Conservation (phyloP, 2,329 filamentous ascomycete species). For the Cercospora zeina region DNA sequence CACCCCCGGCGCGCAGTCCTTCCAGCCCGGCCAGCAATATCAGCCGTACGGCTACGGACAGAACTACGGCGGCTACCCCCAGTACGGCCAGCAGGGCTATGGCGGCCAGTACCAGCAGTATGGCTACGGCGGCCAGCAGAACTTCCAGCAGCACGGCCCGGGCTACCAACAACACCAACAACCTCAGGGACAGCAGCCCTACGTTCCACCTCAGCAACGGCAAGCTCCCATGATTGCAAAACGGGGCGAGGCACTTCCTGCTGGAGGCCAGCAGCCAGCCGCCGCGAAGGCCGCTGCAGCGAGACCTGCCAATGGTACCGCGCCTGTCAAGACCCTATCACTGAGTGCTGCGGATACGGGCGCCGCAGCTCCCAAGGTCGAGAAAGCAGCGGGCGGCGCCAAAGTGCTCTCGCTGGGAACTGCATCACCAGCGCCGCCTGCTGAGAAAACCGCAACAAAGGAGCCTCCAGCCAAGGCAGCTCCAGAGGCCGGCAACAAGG, state of each 20-base stretch:
- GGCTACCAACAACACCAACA: constrained; percentile 52
- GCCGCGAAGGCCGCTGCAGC: constrained; percentile 46
- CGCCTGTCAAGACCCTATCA: constrained; percentile 61
- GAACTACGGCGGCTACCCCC: constrained; percentile 36
- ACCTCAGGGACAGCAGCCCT: constrained; percentile 39
- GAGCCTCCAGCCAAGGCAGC: constrained; percentile 42
- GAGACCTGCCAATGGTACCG: constrained; percentile 56
- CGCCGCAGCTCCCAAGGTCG: constrained; percentile 57
- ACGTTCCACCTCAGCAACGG: constrained; percentile 47
- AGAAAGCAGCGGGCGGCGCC: constrained; percentile 50
- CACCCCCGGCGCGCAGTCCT: constrained; percentile 41
- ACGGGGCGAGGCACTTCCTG: constrained; percentile 54
- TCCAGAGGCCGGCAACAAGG: constrained; percentile 75
- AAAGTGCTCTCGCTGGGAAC: constrained; percentile 72
- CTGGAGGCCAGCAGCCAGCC: constrained; percentile 49
- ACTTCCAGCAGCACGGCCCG: constrained; percentile 47
- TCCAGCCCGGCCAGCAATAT: constrained; percentile 37
- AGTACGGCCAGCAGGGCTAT: constrained; percentile 44
- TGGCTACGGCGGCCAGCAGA: constrained; percentile 47
- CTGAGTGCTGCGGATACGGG: constrained; percentile 52
- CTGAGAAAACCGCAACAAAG: constrained; percentile 44
- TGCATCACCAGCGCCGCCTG: constrained; percentile 48
- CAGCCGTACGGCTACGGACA: constrained; percentile 45
- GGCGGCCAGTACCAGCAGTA: constrained; percentile 39
- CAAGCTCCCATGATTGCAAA: constrained; percentile 65